A percentile compares a stretch with the other conserved stretches of the same genome.
Conservation (phyloP, 257 asterid species). For the Jaltomata sinuosa region DNA sequence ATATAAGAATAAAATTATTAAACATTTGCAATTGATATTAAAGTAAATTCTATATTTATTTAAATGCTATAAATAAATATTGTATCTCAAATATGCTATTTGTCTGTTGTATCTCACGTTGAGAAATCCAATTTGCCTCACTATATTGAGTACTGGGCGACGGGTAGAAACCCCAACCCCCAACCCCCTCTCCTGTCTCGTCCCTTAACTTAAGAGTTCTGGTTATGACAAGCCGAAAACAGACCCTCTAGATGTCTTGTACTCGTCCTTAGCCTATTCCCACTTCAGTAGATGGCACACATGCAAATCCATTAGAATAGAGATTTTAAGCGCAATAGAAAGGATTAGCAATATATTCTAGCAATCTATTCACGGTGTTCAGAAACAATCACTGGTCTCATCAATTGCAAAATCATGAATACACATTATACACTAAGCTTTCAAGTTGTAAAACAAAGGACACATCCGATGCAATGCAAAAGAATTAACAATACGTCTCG, state of each 20-base stretch:
- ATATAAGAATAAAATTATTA: no score
- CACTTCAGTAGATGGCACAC: not conserved
- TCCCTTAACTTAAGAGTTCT: not conserved
- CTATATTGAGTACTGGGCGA: no score
- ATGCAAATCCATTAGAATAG: not conserved
- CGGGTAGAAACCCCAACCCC: no score
- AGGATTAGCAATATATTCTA: not conserved
- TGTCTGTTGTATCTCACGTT: no score
- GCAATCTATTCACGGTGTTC: not conserved
- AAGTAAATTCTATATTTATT: no score
- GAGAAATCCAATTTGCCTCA: not conserved
- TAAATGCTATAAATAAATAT: no score
- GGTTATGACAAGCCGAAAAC: not conserved
- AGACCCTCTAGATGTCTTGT: not conserved
- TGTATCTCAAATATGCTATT: no score
- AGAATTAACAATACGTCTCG: not conserved
- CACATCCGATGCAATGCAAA: not conserved
- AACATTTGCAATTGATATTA: no score
- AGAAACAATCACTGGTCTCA: not conserved
- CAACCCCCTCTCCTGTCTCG: no score
- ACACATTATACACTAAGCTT: not conserved
- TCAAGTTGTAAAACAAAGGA: not conserved
- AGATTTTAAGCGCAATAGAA: not conserved
- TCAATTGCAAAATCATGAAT: not conserved
- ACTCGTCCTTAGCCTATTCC: not conserved